phyloP scores from a whole-genome alignment of 257 asterid species.

The Mitragyna speciosa region DNA sequence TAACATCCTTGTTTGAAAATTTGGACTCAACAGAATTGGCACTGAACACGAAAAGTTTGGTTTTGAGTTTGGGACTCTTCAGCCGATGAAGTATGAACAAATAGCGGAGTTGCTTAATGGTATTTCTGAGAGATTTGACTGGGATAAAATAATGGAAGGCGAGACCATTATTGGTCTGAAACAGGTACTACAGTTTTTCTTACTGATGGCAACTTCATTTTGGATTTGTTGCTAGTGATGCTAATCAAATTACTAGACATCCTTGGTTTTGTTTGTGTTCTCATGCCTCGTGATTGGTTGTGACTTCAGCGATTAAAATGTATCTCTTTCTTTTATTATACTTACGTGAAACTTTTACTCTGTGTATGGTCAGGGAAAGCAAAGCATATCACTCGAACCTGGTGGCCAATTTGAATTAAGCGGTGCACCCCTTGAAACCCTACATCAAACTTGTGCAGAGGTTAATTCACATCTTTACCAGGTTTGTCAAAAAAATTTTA shows the following conservation, averaged over 20 bases:
- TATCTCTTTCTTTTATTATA: neutral
- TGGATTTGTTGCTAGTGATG: neutral
- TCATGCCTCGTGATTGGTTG: neutral
- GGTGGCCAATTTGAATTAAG: slow-evolving; percentile 99
- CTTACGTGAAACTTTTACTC: neutral
- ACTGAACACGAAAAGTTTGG: slow-evolving; percentile 99
- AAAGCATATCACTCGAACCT: slow-evolving; percentile 95
- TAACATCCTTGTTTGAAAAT: neutral
- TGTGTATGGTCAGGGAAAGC: slow-evolving; percentile 60
- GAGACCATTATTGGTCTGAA: slow-evolving; percentile 85
- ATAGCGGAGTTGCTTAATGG: slow-evolving; percentile 78
- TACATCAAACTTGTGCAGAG: slow-evolving; percentile 98
- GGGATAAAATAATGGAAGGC: slow-evolving; percentile 98
- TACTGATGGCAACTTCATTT: neutral
- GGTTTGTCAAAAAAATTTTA: slow-evolving; percentile 30
- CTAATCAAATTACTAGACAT: neutral
- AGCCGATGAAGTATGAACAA: slow-evolving; percentile 89
- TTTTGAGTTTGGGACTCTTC: slow-evolving; percentile 69
- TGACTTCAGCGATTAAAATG: neutral
- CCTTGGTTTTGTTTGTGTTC: neutral
- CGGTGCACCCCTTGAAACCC: slow-evolving; percentile 96
- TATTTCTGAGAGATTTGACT: slow-evolving; percentile 95
- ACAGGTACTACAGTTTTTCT: slow-evolving; percentile 53
- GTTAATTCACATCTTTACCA: slow-evolving; percentile 98
- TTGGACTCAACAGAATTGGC: slow-evolving; percentile 70